Evolutionary conservation across 2,329 filamentous ascomycete genomes (phyloP).

Genomic region (Metarhizium anisopliae): DNA sequence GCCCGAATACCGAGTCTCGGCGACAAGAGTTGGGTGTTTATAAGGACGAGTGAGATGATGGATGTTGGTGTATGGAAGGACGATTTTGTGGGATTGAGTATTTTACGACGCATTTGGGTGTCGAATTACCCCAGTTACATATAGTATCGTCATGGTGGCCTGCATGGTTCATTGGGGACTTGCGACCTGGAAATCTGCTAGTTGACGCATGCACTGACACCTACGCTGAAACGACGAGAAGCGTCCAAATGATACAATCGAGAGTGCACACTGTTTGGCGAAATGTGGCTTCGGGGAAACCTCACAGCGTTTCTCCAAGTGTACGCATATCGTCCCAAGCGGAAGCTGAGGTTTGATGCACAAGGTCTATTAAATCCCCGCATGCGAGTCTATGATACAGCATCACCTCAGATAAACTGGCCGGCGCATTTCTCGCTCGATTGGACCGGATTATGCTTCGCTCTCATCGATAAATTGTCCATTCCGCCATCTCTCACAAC

Average conservation of each 20-base stretch:
- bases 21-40: background rate
- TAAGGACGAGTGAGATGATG: background rate
- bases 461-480: constrained; percentile 3
- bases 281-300: background rate
- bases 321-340: background rate
- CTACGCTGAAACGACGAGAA: too few relatives aligned
- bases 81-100: background rate
- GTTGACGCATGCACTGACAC: too few relatives aligned
- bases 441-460: constrained; percentile 17
- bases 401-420: constrained; percentile 19
- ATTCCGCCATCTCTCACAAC: constrained; percentile 11
- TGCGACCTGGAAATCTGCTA: too few relatives aligned
- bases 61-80: background rate
- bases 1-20: background rate
- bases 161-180: too few relatives aligned
- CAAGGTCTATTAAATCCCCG: constrained; percentile 24
- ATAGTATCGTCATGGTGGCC: background rate
- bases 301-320: background rate
- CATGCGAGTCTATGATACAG: constrained; percentile 34
- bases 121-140: background rate
- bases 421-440: constrained; percentile 12
- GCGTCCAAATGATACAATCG: too few relatives aligned
- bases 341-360: constrained; percentile 7
- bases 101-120: background rate
- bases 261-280: background rate